Evolutionary conservation across 2,329 filamentous ascomycete genomes (phyloP).

Genomic region (Triangularia setosa): DNA sequence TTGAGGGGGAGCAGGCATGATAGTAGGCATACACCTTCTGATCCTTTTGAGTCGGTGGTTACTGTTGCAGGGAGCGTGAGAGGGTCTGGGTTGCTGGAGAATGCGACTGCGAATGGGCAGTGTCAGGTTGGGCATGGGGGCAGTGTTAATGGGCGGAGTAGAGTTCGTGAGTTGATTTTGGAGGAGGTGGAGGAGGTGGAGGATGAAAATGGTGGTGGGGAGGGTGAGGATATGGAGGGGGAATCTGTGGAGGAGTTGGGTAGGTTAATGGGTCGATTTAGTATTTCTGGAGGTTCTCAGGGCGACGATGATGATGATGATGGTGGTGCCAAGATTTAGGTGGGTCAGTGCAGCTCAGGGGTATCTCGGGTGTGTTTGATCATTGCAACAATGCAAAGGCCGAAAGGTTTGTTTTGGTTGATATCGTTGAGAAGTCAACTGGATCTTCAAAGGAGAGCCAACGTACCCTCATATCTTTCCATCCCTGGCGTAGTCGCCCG

Average conservation of each 20-base stretch:
- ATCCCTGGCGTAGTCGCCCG: no score
- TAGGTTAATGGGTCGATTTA: not conserved
- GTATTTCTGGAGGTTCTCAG: not conserved
- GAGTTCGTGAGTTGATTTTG: not conserved
- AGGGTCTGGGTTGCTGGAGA: not conserved
- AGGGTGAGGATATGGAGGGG: not conserved
- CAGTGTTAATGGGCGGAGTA: not conserved
- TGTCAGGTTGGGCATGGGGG: not conserved
- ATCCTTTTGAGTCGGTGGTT: conserved; percentile 10
- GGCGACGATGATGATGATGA: not conserved
- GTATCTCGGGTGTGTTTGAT: no score
- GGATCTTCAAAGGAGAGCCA: no score
- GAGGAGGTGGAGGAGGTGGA: not conserved
- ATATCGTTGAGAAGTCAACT: no score
- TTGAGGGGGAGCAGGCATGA: conserved; percentile 14
- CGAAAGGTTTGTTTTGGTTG: no score
- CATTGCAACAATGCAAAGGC: no score
- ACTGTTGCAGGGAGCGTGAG: not conserved
- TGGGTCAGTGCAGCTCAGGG: no score
- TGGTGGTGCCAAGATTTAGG: not conserved
- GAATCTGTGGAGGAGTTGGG: not conserved
- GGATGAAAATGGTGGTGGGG: not conserved
- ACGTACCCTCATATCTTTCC: no score
- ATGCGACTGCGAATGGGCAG: not conserved
- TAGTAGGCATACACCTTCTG: conserved; percentile 18